phyloP scores from a whole-genome alignment of 805 yeast genomes.

The Tetrapisispora pingtungensis region DNA sequence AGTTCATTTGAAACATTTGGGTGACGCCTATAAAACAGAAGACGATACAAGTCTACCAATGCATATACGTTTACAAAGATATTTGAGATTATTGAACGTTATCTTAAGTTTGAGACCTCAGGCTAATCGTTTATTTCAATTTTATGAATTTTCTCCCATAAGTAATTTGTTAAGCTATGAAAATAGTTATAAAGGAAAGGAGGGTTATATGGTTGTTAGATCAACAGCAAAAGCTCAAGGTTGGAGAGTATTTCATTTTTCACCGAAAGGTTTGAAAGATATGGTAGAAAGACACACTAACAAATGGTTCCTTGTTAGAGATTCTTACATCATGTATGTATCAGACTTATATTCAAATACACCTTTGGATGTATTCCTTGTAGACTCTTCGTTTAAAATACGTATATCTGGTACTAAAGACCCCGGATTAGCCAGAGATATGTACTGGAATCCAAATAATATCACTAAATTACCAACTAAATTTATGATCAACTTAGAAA shows the following conservation, averaged over 20 bases:
- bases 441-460: constrained; percentile 15
- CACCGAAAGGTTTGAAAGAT: constrained; percentile 64
- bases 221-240: constrained; percentile 85
- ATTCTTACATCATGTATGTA: constrained; percentile 76
- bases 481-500: constrained; percentile 49
- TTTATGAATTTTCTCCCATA: constrained; percentile 83
- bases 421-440: constrained; percentile 8
- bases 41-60: constrained; percentile 22
- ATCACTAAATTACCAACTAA: constrained; percentile 42
- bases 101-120: constrained; percentile 64
- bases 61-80: constrained; percentile 43
- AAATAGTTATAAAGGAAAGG: constrained; percentile 73
- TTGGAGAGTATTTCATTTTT: constrained; percentile 89
- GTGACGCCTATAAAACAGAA: constrained; percentile 20
- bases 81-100: constrained; percentile 51
- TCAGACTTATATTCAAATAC: constrained; percentile 79
- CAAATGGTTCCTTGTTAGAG: constrained; percentile 85
- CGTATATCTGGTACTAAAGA: constrained; percentile 33
- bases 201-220: constrained; percentile 72
- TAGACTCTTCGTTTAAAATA: constrained; percentile 67
- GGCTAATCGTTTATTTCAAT: constrained; percentile 72
- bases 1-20: constrained; percentile 22
- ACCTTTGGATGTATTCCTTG: constrained; percentile 82
- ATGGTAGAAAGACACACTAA: constrained; percentile 86
- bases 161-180: constrained; percentile 78